These are phyloP conservation scores for Hanseniaspora uvarum DNA, from an alignment of 1,139 yeast species.

Conservation along the genomic window DNA sequence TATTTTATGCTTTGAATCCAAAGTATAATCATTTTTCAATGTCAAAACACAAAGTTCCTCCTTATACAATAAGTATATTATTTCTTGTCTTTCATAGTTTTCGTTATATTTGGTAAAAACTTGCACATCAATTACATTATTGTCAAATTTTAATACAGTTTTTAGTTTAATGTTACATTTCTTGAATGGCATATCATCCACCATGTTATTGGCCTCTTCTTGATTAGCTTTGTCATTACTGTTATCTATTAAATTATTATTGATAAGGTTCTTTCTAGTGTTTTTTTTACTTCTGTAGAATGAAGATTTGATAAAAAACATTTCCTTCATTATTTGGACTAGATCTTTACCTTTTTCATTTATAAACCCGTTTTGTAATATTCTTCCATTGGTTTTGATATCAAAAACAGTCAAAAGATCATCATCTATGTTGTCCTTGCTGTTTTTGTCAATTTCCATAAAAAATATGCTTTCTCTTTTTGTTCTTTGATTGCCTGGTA, in stretches of 20 bases:
- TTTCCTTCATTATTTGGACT: slow-evolving; percentile 25
- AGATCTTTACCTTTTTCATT: slow-evolving; percentile 30
- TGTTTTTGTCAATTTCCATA: neutral
- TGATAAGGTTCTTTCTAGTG: neutral
- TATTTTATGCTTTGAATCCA: slow-evolving; percentile 25
- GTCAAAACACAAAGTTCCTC: slow-evolving; percentile 37
- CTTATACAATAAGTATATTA: slow-evolving; percentile 33
- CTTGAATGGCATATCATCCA: slow-evolving; percentile 30
- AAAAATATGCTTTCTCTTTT: slow-evolving; percentile 22
- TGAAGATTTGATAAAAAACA: slow-evolving; percentile 17
- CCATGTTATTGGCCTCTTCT: slow-evolving; percentile 19
- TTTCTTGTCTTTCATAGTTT: slow-evolving; percentile 22
- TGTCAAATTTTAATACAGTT: slow-evolving; percentile 39
- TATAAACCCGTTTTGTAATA: slow-evolving; percentile 42
- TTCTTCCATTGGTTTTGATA: slow-evolving; percentile 30
- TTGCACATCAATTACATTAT: slow-evolving; percentile 31
- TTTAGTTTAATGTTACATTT: slow-evolving; percentile 35
- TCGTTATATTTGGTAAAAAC: slow-evolving; percentile 24
- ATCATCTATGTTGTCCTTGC: slow-evolving; percentile 25
- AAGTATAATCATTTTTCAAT: slow-evolving; percentile 28
- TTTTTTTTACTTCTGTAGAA: slow-evolving; percentile 1
- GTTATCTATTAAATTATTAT: neutral
- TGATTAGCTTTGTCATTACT: slow-evolving; percentile 5
- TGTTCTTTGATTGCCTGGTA: neutral
- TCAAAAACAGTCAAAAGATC: slow-evolving; percentile 38